phyloP scores from a whole-genome alignment of 352 stramenopile species.

The Porosira glacialis region DNA sequence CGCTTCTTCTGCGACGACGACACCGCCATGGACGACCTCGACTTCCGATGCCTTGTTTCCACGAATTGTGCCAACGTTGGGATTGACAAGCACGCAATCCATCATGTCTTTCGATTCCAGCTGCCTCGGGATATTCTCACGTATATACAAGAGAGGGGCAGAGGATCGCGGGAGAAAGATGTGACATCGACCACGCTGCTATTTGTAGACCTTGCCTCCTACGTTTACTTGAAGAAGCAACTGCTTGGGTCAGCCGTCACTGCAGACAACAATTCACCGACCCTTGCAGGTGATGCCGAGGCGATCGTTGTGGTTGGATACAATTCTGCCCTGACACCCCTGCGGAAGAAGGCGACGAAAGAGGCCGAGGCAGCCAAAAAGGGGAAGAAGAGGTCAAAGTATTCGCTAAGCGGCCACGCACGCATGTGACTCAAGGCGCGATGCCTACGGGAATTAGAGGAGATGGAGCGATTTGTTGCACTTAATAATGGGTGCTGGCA shows the following conservation, averaged over 20 bases:
- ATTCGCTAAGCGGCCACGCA: too few relatives aligned
- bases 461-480: constrained; percentile 4
- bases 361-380: not conserved
- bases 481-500: constrained; percentile 17
- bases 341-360: not conserved
- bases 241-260: not conserved
- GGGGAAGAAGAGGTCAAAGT: not conserved
- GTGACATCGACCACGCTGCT: not conserved
- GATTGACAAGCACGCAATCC: constrained; percentile 5
- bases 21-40: not conserved
- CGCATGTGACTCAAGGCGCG: too few relatives aligned
- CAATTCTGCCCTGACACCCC: not conserved
- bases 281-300: not conserved
- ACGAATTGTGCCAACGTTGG: constrained; percentile 11
- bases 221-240: not conserved
- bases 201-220: not conserved
- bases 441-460: not conserved
- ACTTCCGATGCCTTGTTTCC: not conserved
- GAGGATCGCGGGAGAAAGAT: not conserved
- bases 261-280: not conserved
- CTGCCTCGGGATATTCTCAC: constrained; percentile 6
- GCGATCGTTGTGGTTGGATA: not conserved
- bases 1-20: constrained; percentile 8
- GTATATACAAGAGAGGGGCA: constrained; percentile 13
- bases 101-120: not conserved